Conservation (phyloP, 1,139 yeast species). For the Entelexis paramagnoliae region DNA sequence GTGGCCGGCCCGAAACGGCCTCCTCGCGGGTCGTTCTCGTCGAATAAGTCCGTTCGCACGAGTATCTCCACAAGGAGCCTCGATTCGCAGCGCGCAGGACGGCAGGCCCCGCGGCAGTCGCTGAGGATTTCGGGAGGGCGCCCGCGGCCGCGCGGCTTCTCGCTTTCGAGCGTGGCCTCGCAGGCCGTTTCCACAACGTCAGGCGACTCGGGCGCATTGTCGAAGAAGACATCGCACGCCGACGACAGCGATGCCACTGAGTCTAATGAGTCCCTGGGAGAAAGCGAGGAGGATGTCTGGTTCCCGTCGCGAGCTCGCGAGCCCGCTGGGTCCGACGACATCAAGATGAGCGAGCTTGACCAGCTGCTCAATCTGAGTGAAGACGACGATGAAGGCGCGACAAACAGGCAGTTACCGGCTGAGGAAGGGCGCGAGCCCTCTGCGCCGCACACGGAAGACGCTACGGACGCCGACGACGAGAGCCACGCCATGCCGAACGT, state of each 20-base stretch:
- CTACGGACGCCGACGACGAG: not conserved
- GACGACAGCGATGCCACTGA: slow-evolving; percentile 24
- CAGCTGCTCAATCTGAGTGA: slow-evolving; percentile 30
- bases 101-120: slow-evolving; percentile 10
- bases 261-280: slow-evolving; percentile 22
- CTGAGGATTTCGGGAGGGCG: slow-evolving; percentile 1
- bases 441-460: not conserved
- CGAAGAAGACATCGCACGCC: slow-evolving; percentile 18
- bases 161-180: slow-evolving; percentile 19
- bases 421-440: not conserved
- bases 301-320: slow-evolving; percentile 78
- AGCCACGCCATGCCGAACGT: not conserved
- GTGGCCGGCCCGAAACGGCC: slow-evolving; percentile 5
- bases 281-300: slow-evolving; percentile 93
- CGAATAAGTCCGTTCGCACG: slow-evolving; percentile 12
- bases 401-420: not conserved
- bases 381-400: slow-evolving; percentile 18
- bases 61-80: slow-evolving; percentile 4
- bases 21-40: slow-evolving; percentile 9
- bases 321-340: slow-evolving; percentile 28
- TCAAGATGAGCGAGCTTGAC: slow-evolving; percentile 33
- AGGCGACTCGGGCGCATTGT: slow-evolving; percentile 7
- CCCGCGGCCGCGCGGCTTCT: slow-evolving; percentile 20
- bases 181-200: slow-evolving; percentile 17
- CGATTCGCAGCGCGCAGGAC: slow-evolving; percentile 1